phyloP scores from a whole-genome alignment of 2,329 filamentous ascomycete genomes.

The Alternaria sp. region DNA sequence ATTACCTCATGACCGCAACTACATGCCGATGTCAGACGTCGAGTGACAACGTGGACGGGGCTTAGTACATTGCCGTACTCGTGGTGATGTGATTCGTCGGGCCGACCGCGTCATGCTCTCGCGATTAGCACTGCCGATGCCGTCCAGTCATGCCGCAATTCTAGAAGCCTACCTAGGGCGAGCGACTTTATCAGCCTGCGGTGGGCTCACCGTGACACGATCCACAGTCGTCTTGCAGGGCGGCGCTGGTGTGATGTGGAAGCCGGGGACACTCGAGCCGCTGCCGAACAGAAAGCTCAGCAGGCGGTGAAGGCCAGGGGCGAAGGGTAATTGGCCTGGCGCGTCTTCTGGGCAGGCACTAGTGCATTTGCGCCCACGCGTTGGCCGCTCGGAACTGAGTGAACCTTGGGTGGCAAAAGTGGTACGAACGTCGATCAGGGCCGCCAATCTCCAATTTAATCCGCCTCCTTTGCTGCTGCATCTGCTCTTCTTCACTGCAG shows the following conservation, averaged over 20 bases:
- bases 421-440: conserved; percentile 33
- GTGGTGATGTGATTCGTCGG: conserved; percentile 3
- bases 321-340: conserved; percentile 17
- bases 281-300: conserved; percentile 23
- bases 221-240: conserved; percentile 9
- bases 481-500: conserved; percentile 24
- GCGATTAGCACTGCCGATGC: neutral
- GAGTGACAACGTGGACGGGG: neutral
- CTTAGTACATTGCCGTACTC: conserved; percentile 3
- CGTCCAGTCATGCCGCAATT: neutral
- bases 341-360: conserved; percentile 19
- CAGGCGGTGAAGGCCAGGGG: conserved; percentile 19
- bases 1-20: neutral
- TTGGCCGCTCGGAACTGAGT: conserved; percentile 21
- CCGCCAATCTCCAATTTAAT: conserved; percentile 37
- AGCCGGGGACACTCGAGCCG: conserved; percentile 21
- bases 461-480: conserved; percentile 32
- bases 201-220: conserved; percentile 34
- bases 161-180: neutral
- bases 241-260: conserved; percentile 16
- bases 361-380: conserved; percentile 12
- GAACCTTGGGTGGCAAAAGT: conserved; percentile 36
- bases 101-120: conserved; percentile 2
- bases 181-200: conserved; percentile 16
- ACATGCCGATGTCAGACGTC: neutral